phyloP scores from a whole-genome alignment of 371 early-diverging fungal genomes.

The Funneliformis caledonium region DNA sequence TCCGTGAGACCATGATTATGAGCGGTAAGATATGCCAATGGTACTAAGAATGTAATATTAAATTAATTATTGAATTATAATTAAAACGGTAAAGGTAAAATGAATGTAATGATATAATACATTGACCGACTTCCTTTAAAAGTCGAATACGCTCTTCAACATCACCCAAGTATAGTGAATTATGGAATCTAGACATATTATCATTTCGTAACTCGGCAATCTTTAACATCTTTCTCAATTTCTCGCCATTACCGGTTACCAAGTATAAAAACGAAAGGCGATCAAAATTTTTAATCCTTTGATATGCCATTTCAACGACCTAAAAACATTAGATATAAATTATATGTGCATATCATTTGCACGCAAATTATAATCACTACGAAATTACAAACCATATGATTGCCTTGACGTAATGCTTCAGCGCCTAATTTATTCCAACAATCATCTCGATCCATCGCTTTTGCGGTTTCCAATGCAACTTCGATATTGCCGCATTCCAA shows the following conservation, averaged over 20 bases:
- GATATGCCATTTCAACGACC: conserved; percentile 90
- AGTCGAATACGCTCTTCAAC: conserved; percentile 82
- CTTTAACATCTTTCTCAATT: conserved; percentile 89
- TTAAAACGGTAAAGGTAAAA: not conserved
- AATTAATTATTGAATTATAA: not conserved
- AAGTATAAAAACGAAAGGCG: conserved; percentile 92
- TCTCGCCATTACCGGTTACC: conserved; percentile 85
- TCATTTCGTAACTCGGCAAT: conserved; percentile 86
- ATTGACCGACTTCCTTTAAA: conserved; percentile 83
- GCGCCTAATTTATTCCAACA: conserved; percentile 86
- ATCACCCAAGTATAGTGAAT: conserved; percentile 87
- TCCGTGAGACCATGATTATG: conserved; percentile 85
- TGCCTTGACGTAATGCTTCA: conserved; percentile 90
- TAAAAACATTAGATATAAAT: conserved; percentile 41
- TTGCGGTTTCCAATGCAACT: conserved; percentile 91
- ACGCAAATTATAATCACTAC: too few relatives aligned
- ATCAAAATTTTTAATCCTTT: conserved; percentile 87
- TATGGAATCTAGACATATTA: conserved; percentile 85
- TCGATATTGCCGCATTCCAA: conserved; percentile 95
- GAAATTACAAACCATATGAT: conserved; percentile 63
- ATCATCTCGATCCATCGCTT: conserved; percentile 82
- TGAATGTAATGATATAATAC: conserved; percentile 34
- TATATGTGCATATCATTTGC: not conserved
- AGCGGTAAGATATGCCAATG: conserved; percentile 92
- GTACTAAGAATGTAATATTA: conserved; percentile 49